Conservation (phyloP, 257 asterid species). For the Henckelia pumila region DNA sequence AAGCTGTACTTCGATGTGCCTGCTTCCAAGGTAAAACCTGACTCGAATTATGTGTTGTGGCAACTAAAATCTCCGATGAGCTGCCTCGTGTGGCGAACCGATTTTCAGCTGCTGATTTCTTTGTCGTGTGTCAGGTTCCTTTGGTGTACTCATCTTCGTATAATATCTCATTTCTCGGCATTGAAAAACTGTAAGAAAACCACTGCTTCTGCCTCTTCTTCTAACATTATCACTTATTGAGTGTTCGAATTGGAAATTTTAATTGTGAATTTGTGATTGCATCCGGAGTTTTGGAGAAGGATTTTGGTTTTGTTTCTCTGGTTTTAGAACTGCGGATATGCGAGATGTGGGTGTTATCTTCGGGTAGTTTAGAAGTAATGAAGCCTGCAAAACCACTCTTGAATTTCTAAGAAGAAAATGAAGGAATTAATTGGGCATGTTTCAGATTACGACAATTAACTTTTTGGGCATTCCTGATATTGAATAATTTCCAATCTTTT, state of each 20-base stretch:
- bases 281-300: neutral
- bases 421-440: neutral
- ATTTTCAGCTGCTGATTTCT: constrained; percentile 7
- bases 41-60: neutral
- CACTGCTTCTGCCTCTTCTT: neutral
- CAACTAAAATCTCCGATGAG: neutral
- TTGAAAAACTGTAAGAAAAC: constrained; percentile 73
- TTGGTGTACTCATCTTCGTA: constrained; percentile 75
- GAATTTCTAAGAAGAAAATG: neutral
- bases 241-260: neutral
- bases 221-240: neutral
- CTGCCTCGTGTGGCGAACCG: neutral
- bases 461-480: neutral
- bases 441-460: neutral
- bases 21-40: constrained; percentile 48
- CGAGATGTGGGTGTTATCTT: neutral
- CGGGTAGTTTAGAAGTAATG: neutral
- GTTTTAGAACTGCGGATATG: neutral
- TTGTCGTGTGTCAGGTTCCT: constrained; percentile 57
- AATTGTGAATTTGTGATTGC: neutral
- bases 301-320: neutral
- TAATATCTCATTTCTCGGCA: constrained; percentile 77
- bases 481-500: no score
- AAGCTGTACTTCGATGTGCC: constrained; percentile 80
- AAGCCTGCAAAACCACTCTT: neutral